phyloP scores from a whole-genome alignment of 768 basidiomycete genomes.

The Lactarius tabidus region DNA sequence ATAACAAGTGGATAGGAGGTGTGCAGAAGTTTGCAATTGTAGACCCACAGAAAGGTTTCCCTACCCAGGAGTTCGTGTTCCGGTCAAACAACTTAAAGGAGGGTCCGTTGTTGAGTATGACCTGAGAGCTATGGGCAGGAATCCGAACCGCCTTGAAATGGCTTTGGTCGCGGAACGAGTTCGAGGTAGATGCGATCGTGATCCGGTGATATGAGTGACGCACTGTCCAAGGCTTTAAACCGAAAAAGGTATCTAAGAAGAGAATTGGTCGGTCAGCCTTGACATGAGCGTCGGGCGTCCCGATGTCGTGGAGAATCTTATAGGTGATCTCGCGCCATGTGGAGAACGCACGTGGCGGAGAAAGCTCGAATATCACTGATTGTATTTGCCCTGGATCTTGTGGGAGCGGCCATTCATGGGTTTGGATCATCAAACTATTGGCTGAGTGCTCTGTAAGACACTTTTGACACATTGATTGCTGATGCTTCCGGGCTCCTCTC shows the following conservation, averaged over 20 bases:
- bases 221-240: slow-evolving; percentile 1
- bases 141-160: background rate
- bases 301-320: background rate
- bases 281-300: background rate
- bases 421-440: background rate
- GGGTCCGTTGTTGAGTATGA: background rate
- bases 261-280: background rate
- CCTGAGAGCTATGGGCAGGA: background rate
- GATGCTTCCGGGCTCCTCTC: background rate
- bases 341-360: background rate
- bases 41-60: background rate
- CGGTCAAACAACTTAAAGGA: background rate
- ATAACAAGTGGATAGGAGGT: background rate
- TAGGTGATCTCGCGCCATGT: background rate
- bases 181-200: slow-evolving; percentile 4
- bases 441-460: background rate
- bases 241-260: background rate
- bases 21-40: background rate
- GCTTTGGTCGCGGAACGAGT: background rate
- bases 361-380: background rate
- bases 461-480: background rate
- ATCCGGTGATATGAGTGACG: background rate
- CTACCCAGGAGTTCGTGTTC: background rate
- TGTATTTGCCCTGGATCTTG: background rate
- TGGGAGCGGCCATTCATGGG: background rate